These are phyloP conservation scores for Dipteronia sinensis DNA, from an alignment of 345 rosid genomes.

Conservation along the genomic window DNA sequence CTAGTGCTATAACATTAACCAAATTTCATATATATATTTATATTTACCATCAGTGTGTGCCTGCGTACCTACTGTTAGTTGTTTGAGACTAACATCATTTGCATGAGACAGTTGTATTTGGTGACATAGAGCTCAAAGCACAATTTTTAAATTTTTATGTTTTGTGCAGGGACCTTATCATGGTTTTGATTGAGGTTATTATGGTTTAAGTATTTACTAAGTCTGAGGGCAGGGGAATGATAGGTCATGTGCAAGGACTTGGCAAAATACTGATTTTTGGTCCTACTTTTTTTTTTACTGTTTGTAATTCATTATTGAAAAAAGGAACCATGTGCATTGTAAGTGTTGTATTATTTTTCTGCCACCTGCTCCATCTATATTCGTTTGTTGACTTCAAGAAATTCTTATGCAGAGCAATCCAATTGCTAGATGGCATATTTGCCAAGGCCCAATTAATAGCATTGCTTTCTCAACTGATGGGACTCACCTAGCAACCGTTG, in stretches of 20 bases:
- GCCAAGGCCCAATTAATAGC: slow-evolving; percentile 93
- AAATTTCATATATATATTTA: neutral
- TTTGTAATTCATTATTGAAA: neutral
- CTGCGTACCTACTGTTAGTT: neutral
- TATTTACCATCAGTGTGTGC: neutral
- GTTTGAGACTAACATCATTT: neutral
- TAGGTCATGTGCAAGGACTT: neutral
- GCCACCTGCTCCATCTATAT: slow-evolving; percentile 1
- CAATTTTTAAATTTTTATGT: neutral
- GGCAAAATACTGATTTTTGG: neutral
- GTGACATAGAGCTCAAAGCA: neutral
- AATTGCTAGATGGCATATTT: slow-evolving; percentile 94
- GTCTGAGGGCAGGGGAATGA: neutral
- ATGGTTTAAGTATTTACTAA: neutral
- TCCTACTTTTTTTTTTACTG: neutral
- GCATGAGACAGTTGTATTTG: neutral
- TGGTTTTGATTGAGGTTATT: neutral
- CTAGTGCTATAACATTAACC: neutral
- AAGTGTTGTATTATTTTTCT: slow-evolving; percentile 19
- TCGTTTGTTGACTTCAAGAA: slow-evolving; percentile 26
- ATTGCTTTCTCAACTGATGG: slow-evolving; percentile 88
- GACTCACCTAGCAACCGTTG: slow-evolving; percentile 85
- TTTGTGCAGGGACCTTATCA: neutral
- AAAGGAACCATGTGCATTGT: slow-evolving; percentile 6
- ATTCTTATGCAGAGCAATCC: slow-evolving; percentile 87